A percentile compares a stretch with the other conserved stretches of the same genome.
phyloP scores from a whole-genome alignment of 129 eudicot genomes.

The Escallonia rubra region DNA sequence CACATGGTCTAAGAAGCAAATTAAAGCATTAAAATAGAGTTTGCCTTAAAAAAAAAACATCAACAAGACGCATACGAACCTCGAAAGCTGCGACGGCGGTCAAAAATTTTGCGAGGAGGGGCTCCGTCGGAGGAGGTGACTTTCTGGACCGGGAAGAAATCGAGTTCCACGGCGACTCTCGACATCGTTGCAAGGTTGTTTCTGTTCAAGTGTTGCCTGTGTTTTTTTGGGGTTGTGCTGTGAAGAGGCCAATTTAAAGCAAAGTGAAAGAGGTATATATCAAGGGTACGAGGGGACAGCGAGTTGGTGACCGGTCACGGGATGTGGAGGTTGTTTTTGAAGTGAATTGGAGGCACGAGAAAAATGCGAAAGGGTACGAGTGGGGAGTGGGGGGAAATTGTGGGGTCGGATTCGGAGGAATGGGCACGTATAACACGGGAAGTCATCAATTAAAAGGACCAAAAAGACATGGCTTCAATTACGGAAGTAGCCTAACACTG shows the following conservation, averaged over 20 bases:
- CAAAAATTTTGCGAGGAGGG: slow-evolving; percentile 26
- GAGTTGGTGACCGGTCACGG: not conserved
- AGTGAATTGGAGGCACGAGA: slow-evolving; percentile 3
- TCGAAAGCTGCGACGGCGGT: slow-evolving; percentile 44
- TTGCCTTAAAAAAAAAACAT: not conserved
- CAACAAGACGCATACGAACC: slow-evolving; percentile 12
- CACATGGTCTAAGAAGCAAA: not conserved
- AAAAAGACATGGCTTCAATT: too few relatives aligned
- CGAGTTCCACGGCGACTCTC: slow-evolving; percentile 38
- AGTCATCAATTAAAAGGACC: too few relatives aligned
- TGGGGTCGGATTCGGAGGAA: not conserved
- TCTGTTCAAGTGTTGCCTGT: not conserved
- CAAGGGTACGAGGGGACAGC: not conserved
- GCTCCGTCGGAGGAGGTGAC: slow-evolving; percentile 7
- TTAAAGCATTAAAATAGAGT: not conserved
- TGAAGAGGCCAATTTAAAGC: not conserved
- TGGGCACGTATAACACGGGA: too few relatives aligned
- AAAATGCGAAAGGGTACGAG: not conserved
- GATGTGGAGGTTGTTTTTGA: not conserved
- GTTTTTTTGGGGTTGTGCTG: not conserved
- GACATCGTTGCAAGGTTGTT: slow-evolving; percentile 17
- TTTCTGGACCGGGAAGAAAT: slow-evolving; percentile 42
- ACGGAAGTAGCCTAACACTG: too few relatives aligned
- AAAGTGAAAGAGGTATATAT: not conserved
- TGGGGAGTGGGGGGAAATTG: slow-evolving; percentile 26